Evolutionary conservation across 2,329 filamentous ascomycete genomes (phyloP).

Genomic region (Fusarium sp.): DNA sequence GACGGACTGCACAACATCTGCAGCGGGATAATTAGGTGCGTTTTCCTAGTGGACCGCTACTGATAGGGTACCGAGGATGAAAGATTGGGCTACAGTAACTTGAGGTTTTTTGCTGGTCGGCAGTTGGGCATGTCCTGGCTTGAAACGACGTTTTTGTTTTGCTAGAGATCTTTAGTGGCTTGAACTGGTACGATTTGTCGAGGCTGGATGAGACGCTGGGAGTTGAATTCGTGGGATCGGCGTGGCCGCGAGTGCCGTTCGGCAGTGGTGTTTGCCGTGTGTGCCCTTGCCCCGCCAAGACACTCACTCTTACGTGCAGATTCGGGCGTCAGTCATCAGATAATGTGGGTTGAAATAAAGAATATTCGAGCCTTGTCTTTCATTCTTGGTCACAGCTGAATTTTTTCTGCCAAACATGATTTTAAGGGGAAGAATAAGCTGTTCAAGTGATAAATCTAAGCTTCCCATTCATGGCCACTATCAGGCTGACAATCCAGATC

Average conservation of each 20-base stretch:
- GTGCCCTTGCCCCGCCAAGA: not conserved
- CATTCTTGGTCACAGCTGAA: not conserved
- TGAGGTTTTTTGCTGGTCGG: not conserved
- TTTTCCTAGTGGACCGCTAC: conserved; percentile 1
- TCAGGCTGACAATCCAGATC: not conserved
- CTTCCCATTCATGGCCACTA: not conserved
- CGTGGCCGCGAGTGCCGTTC: conserved; percentile 2
- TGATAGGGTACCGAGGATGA: not conserved
- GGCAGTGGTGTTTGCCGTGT: conserved; percentile 2
- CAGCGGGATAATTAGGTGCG: conserved; percentile 4
- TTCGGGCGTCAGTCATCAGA: not conserved
- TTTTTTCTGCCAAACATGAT: not conserved
- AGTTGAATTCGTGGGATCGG: not conserved
- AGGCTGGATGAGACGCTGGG: not conserved
- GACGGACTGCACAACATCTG: not conserved
- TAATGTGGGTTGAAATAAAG: not conserved
- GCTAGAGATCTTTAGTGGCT: not conserved
- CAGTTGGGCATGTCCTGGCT: not conserved
- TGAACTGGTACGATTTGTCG: not conserved
- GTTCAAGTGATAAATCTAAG: not conserved
- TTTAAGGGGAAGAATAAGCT: not conserved
- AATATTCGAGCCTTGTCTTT: not conserved
- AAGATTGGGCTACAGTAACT: not conserved
- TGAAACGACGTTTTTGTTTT: not conserved
- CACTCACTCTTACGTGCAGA: not conserved